Conservation (phyloP, 2,329 filamentous ascomycete genomes). For the Colletotrichum siamense region DNA sequence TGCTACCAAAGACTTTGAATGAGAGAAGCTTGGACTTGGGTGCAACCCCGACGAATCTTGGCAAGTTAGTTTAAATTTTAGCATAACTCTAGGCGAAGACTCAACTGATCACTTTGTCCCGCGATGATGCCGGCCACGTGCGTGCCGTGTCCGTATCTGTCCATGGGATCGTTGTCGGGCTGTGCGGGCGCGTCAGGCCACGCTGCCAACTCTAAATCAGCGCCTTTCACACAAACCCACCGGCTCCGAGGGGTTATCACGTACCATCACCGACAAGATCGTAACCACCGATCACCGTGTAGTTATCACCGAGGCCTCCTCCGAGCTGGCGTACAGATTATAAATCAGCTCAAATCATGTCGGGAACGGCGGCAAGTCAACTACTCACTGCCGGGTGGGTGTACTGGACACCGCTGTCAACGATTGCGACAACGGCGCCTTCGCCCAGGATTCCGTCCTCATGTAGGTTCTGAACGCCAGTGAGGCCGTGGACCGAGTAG, state of each 20-base stretch:
- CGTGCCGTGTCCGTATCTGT: conserved; percentile 16
- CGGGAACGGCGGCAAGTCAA: not conserved
- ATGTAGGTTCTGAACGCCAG: conserved; percentile 44
- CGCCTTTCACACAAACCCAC: not conserved
- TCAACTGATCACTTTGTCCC: conserved; percentile 24
- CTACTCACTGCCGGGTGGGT: conserved; percentile 39
- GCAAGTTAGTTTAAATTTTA: not conserved
- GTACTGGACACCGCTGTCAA: conserved; percentile 47
- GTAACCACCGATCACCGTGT: not conserved
- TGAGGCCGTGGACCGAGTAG: conserved; percentile 39
- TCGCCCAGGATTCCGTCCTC: conserved; percentile 39
- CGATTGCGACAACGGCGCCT: conserved; percentile 41
- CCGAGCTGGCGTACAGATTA: conserved; percentile 2
- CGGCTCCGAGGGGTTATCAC: not conserved
- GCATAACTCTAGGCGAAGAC: not conserved
- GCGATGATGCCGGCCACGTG: conserved; percentile 37
- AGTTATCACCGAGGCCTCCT: not conserved
- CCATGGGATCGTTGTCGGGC: conserved; percentile 1
- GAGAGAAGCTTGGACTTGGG: conserved; percentile 30
- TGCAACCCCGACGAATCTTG: conserved; percentile 28
- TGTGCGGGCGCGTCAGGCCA: not conserved
- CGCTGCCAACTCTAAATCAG: not conserved
- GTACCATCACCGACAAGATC: conserved; percentile 9
- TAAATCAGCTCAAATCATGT: not conserved
- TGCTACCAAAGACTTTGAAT: conserved; percentile 32